Evolutionary conservation across 78 protist species (phyloP), one percentile per base, ranked within the genome.

Genomic region (Protostelium mycophagum): DNA sequence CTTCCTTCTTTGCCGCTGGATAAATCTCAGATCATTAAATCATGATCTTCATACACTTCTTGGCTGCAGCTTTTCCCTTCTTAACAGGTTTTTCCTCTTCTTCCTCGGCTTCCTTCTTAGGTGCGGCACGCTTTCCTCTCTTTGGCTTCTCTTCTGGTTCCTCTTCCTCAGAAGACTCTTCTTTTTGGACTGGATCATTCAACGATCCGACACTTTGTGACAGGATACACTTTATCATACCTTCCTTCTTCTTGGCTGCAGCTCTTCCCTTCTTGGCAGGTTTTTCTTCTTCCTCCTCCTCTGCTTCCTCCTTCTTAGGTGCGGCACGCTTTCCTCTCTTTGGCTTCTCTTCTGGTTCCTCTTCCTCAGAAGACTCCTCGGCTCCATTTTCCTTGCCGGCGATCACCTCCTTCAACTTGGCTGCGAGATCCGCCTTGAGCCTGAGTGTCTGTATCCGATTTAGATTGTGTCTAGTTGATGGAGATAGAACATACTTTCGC

Each of bases 51-150:
- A 0, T 34, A 38, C 38, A 1, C 73, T 5, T 37, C 37, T 36
- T 1, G 23, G 63, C 28, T 1, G 63, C 63, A 23, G 88, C 37
- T 23, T 0, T 34, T 1, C 10, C 88, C 1, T 35, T 51, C 63
- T 37, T 51, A n/a, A 0, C 88, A 38, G 37, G 86, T 84, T 34
- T 28, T 25, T 34, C 86, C 28, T 84, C 86, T 34, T 84, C 28
- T 25, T 84, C 86, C 28, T 84, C 88, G 1, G 5, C 88, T 31
- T 86, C 88, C 10, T 39, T 73, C 73, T 34, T 73, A n/a, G n/a
- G n/a, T n/a, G n/a, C 39, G 1, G 35, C 16, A 25, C 63, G 29
- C 16, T 85, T 85, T 25, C 86, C 86, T 85, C 37, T 36, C 29
- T 85, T 36, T 85, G 86, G 16, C 29, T 16, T 36, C 63, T 23